Base-by-base conservation (phyloP, 1,284 basidiomycete genomes). In the Irpex sp. region DNA sequence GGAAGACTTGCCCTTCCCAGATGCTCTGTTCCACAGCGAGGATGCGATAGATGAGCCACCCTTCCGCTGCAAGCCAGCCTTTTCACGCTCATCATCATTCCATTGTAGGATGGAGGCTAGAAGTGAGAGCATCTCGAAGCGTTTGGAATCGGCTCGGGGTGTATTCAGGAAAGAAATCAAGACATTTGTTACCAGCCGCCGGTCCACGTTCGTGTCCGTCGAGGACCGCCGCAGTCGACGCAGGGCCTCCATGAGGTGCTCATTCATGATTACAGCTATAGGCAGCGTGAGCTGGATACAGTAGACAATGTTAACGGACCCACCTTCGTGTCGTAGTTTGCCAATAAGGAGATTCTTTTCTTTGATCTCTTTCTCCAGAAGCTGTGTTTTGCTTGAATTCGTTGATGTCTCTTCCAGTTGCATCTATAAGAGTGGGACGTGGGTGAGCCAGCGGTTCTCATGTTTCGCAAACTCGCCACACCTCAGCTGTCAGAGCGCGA, bases 171-270 rank as follows among this genome's bases (percentile, higher is more conserved):
- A 99, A 1, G 93, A 92, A n/a, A 99, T 87, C 10, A 99, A 85
- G 62, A 99, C 92, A 78, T 99, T 99, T 27, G 96, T 98, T 43
- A 99, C 96, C 2, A 99, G 90, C 13, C 97, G 92, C 71, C 96
- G 87, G 80, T 99, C 98, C 20, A 99, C 98, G 73, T 96, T 98
- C 67, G 90, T 94, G 72, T 96, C 96, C 1, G 94, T 91, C 2
- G 95, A 93, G 72, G 93, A 95, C 75, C 93, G 94, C 49, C 97
- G 91, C 63, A 99, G 86, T 24, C 98, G 91, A 15, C 97, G 93
- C n/a, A 99, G 89, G 0, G 98, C 97, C 82, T 99, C 97, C 76
- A 97, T 99, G 7, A 99, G 88, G 78, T 99, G 98, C 79, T 99
- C 98, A 78, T 99, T 99, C 79, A 98, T 92, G 70, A 99, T 97